phyloP scores from a whole-genome alignment of 2,329 filamentous ascomycete genomes.

The Cadophora sp. region DNA sequence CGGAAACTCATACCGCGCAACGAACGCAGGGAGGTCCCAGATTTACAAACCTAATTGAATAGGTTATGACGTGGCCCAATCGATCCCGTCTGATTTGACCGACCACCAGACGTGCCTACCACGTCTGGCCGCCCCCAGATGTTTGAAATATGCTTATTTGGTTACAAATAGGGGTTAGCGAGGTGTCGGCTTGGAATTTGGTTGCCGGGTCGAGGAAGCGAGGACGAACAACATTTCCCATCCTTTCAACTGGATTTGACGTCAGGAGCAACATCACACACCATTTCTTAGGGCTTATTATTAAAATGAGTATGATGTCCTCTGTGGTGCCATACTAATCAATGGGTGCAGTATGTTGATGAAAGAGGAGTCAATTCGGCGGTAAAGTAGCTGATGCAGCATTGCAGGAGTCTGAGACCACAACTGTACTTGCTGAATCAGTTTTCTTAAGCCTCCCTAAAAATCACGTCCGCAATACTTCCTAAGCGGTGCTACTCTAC shows the following conservation, averaged over 20 bases:
- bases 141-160: neutral
- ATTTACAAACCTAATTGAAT: conserved; percentile 10
- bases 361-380: no score
- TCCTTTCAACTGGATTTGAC: neutral
- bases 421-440: no score
- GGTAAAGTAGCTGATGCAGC: no score
- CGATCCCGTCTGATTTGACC: conserved; percentile 6
- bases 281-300: no score
- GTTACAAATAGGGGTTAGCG: neutral
- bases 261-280: no score
- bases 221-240: neutral
- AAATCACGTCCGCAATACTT: conserved; percentile 4
- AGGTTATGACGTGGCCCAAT: conserved; percentile 6
- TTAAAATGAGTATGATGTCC: no score
- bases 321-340: no score
- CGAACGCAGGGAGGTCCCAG: neutral
- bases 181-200: neutral
- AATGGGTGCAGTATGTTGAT: no score
- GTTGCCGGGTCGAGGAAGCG: neutral
- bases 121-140: neutral
- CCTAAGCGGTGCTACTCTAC: neutral
- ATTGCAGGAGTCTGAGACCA: no score
- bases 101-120: neutral
- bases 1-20: neutral
- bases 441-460: no score